Base-by-base conservation (phyloP, 148 eudicot genomes). In the Cornus kousa region DNA sequence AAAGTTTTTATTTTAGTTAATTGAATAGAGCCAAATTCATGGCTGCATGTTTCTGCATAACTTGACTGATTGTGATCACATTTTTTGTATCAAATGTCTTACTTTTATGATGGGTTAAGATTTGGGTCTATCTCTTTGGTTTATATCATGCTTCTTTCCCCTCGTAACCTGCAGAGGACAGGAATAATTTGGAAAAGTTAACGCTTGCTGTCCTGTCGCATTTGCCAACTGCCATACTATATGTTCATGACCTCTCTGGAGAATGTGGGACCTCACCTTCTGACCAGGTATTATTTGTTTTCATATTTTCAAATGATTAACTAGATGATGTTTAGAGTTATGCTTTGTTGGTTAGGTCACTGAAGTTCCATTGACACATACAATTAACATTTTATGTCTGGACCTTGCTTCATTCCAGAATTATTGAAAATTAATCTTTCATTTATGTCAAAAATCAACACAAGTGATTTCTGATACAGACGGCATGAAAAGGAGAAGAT, bases 201-300 rank as follows among this genome's bases (percentile, higher is more conserved):
- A 96, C 99, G 33, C 95, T 96, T 80, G 99, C 99, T 78, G 99
- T 96, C 76, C 97, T 96, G 72, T 82, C 95, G 62, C 98, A 96
- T 89, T 82, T 96, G 87, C 98, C 99, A 70, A 96, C 99, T 81
- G 99, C 99, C 22, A 94, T 96, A 72, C 86, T 96, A 40, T 96
- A 86, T 89, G 98, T 96, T 81, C 99, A 96, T 82, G 99, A 96
- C 83, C 87, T 96, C 73, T 78, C 99, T 37, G 99, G 99, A 87
- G 95, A 93, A 92, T 96, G 99, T 83, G 99, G 99, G 60, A 93
- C 90, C 75, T 90, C 95, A 78, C 85, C 94, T 46, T 86, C 99
- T 72, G 98, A 96, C 78, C 98, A 96, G 97, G 99, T 92, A 91
- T 23, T 50, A 57, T 70, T 33, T 67, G 8, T 16, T 32, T 32